phyloP scores from a whole-genome alignment of 257 asterid genomes.

The Salvia hispanica region DNA sequence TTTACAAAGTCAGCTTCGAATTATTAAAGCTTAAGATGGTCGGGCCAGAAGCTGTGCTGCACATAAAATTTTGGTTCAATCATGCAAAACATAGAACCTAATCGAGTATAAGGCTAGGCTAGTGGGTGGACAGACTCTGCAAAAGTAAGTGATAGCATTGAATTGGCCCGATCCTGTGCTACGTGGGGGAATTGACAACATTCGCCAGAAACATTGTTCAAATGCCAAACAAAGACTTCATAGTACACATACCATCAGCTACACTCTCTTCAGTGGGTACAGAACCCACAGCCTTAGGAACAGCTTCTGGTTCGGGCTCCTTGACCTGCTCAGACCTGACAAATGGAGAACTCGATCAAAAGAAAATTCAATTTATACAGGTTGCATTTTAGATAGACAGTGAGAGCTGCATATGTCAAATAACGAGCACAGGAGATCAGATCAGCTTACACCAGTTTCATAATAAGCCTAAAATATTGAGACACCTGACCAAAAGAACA shows the following conservation, averaged over 20 bases:
- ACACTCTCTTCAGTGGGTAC: too few relatives aligned
- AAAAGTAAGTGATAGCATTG: not conserved
- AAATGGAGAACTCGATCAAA: not conserved
- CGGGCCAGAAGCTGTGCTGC: not conserved
- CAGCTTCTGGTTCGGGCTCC: conserved; percentile 85
- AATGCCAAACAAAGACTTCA: conserved; percentile 1
- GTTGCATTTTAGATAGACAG: too few relatives aligned
- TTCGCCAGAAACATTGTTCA: conserved; percentile 14
- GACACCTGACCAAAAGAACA: too few relatives aligned
- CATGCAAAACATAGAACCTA: not conserved
- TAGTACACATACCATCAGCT: conserved; percentile 41
- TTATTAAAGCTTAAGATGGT: conserved; percentile 22
- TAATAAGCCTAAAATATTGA: too few relatives aligned
- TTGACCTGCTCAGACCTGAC: conserved; percentile 92
- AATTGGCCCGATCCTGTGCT: not conserved
- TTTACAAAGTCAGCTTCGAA: conserved; percentile 13
- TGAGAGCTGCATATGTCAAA: too few relatives aligned
- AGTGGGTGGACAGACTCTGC: not conserved
- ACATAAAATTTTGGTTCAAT: too few relatives aligned
- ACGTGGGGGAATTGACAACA: not conserved
- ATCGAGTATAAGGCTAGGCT: too few relatives aligned
- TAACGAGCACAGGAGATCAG: too few relatives aligned
- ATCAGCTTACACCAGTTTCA: too few relatives aligned
- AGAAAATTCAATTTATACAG: too few relatives aligned
- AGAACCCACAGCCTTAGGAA: conserved; percentile 55